Conservation (phyloP, 2,329 filamentous ascomycete species). For the Colletotrichum nymphaeae region DNA sequence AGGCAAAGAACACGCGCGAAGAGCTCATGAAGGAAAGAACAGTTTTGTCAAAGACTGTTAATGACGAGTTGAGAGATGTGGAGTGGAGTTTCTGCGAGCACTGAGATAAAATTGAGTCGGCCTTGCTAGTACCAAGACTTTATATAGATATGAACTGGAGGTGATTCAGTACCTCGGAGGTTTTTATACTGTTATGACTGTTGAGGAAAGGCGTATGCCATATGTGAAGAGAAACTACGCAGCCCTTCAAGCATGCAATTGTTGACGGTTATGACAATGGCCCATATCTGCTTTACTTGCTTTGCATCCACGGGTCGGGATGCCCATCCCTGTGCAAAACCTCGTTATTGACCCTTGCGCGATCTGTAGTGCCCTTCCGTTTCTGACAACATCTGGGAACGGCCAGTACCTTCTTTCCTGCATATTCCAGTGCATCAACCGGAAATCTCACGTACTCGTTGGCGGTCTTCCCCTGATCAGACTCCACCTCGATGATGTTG, state of each 20-base stretch:
- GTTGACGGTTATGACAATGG: too few relatives aligned
- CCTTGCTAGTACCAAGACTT: not conserved
- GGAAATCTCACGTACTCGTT: constrained; percentile 47
- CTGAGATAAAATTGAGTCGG: constrained; percentile 4
- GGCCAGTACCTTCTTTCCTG: constrained; percentile 51
- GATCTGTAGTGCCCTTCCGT: constrained; percentile 49
- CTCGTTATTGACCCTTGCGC: constrained; percentile 44
- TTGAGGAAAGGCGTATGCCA: too few relatives aligned
- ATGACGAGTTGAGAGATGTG: not conserved
- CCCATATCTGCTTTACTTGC: too few relatives aligned
- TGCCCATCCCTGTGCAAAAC: constrained; percentile 7
- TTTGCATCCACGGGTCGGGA: too few relatives aligned
- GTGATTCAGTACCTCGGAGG: too few relatives aligned
- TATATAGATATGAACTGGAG: too few relatives aligned
- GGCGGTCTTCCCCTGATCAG: constrained; percentile 44
- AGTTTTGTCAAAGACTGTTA: not conserved
- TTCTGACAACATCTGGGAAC: constrained; percentile 55
- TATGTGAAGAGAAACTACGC: too few relatives aligned
- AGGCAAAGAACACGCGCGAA: constrained; percentile 40
- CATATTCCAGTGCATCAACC: constrained; percentile 50
- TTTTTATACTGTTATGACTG: too few relatives aligned
- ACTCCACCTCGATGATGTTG: constrained; percentile 54
- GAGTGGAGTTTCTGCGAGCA: constrained; percentile 43
- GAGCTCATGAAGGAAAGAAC: constrained; percentile 44
- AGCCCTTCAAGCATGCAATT: too few relatives aligned